Percentiles rank a stretch among this genome's conserved stretches.
These are phyloP conservation scores for Aspergillus versicolor DNA, from an alignment of 2,329 filamentous ascomycete species.

Conservation along the genomic window DNA sequence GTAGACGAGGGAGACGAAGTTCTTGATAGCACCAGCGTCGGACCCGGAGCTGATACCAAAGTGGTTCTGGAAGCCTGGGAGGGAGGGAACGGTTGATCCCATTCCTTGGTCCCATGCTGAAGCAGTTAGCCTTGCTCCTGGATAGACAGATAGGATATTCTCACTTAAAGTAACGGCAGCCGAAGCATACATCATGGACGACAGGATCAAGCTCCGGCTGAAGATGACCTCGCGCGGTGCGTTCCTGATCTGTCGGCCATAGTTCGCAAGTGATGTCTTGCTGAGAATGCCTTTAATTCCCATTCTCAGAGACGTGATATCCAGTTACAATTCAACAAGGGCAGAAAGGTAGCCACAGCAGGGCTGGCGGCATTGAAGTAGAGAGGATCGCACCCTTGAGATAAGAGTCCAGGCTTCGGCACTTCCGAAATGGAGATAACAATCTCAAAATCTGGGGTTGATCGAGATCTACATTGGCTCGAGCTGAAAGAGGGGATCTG, in stretches of 20 bases:
- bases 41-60: neutral
- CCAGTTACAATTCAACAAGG: no score
- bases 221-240: neutral
- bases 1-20: neutral
- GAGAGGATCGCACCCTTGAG: no score
- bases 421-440: no score
- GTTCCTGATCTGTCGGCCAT: neutral
- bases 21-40: neutral
- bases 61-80: neutral
- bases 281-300: neutral
- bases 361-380: neutral
- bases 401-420: no score
- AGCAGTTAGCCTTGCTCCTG: neutral
- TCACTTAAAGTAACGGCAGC: neutral
- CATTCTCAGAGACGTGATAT: neutral
- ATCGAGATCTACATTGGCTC: no score
- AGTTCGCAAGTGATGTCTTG: neutral
- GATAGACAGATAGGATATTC: neutral
- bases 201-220: neutral
- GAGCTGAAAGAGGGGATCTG: no score
- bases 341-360: neutral
- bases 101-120: constrained; percentile 1
- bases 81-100: neutral
- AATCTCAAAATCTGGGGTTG: no score
- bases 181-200: neutral